These are phyloP conservation scores for Fusarium dlaminii DNA, from an alignment of 2,329 filamentous ascomycete species.

Conservation along the genomic window DNA sequence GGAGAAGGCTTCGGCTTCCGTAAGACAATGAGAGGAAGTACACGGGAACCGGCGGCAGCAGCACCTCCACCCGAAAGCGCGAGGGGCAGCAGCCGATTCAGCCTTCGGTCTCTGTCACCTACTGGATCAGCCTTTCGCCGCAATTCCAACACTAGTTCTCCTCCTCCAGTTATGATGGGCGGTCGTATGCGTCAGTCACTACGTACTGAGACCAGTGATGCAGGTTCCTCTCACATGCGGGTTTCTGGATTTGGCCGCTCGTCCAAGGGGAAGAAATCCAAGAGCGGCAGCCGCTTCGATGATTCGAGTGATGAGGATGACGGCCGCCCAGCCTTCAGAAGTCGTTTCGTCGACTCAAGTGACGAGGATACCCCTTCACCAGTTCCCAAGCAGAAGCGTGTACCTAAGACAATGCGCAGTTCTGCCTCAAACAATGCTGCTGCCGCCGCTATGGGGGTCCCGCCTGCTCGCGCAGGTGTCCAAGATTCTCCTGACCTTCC, in stretches of 20 bases:
- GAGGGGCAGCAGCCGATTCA: conserved; percentile 67
- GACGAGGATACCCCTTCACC: conserved; percentile 56
- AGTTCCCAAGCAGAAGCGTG: conserved; percentile 44
- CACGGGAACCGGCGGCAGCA: conserved; percentile 34
- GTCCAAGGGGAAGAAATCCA: conserved; percentile 42
- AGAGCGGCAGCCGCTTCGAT: conserved; percentile 69
- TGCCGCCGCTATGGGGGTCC: conserved; percentile 50
- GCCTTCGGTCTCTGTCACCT: conserved; percentile 76
- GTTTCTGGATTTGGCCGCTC: conserved; percentile 57
- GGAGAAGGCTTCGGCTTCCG: conserved; percentile 70
- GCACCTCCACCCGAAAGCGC: conserved; percentile 41
- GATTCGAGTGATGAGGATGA: conserved; percentile 76
- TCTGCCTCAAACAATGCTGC: conserved; percentile 45
- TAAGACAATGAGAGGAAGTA: conserved; percentile 71
- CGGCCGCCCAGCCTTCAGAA: conserved; percentile 48
- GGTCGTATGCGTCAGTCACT: conserved; percentile 57
- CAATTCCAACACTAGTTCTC: conserved; percentile 48
- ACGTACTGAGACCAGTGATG: conserved; percentile 53
- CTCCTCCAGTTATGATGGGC: conserved; percentile 49
- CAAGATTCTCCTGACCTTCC: conserved; percentile 67
- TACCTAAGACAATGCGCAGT: conserved; percentile 47
- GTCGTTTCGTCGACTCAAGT: conserved; percentile 77
- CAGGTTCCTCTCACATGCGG: conserved; percentile 50
- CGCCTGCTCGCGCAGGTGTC: conserved; percentile 56
- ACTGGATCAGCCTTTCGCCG: conserved; percentile 63